Evolutionary conservation across 345 rosid genomes (phyloP), one percentile per base, ranked within the genome.

Genomic region (Aquilaria malaccensis): DNA sequence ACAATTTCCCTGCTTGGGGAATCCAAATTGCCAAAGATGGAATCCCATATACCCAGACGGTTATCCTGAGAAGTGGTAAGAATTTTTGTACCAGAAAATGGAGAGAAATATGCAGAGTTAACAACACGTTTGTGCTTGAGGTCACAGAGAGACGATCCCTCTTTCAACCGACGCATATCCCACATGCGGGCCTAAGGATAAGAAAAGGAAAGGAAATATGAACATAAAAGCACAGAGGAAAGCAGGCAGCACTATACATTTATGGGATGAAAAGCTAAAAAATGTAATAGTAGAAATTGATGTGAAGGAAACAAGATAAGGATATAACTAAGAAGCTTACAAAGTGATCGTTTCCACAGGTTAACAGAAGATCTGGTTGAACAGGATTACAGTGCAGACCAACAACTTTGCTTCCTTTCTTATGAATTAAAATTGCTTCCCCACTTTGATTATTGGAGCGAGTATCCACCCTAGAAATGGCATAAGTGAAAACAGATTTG

Each of bases 291-390:
- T 15, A 37, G 43, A 37, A 37, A 37, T 1, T 9, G 51, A 2
- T 57, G 52, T 30, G 11, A 50, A 67, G 33, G 10, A 9, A 33
- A 29, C 30, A 45, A 48, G 49, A 10, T 15, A 58, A 11, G 11
- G 30, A 54, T 37, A 58, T 29, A 52, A 48, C 47, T 33, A 51
- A 62, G 48, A 11, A 68, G 65, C 98, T 85, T 78, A 93, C 99
- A 77, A 80, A 89, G 79, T 90, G 96, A 81, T 93, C 99, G 51
- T 93, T 93, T 65, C 99, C 99, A 69, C 95, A 90, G 62, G 96
- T 93, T 70, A 93, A 74, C 46, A 90, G 77, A 73, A 90, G 85
- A 73, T 85, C 97, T 1, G 96, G 96, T 48, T 87, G 99, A 63
- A 87, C 77, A 30, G 97, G 97, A 79, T 90, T 90, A 81, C 97